These are phyloP conservation scores for Dacryopinax primogenitus DNA, from an alignment of 768 basidiomycete species.

Conservation along the genomic window DNA sequence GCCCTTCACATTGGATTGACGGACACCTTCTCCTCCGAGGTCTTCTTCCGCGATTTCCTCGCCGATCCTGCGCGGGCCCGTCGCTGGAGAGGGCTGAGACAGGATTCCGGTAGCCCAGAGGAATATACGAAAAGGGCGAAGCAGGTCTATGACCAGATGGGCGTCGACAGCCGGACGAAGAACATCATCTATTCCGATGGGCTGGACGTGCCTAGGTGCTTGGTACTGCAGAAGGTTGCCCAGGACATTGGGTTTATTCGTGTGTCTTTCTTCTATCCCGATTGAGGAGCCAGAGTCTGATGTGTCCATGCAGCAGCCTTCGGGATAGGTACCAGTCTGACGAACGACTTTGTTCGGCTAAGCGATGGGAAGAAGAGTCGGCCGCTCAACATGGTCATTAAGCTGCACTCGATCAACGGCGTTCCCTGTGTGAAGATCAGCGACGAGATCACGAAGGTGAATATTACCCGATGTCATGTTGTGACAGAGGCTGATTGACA, in stretches of 20 bases:
- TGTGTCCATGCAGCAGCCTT: conserved; percentile 54
- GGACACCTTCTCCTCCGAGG: conserved; percentile 83
- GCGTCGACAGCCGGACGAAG: conserved; percentile 53
- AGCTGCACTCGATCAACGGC: conserved; percentile 61
- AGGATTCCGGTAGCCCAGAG: conserved; percentile 88
- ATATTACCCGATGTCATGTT: not conserved
- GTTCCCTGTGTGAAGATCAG: conserved; percentile 83
- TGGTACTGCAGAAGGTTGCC: conserved; percentile 57
- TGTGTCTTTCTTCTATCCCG: conserved; percentile 22
- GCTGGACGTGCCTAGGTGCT: conserved; percentile 55
- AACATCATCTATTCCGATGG: conserved; percentile 75
- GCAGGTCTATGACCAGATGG: conserved; percentile 54
- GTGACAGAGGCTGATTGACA: not conserved
- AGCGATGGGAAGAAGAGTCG: conserved; percentile 51
- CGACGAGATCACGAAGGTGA: conserved; percentile 75
- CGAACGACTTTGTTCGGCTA: conserved; percentile 61
- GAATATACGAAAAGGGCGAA: conserved; percentile 64
- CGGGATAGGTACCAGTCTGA: conserved; percentile 86
- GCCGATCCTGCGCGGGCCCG: conserved; percentile 41
- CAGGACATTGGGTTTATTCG: conserved; percentile 59
- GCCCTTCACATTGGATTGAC: conserved; percentile 61
- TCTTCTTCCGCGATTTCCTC: conserved; percentile 47
- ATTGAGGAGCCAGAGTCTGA: conserved; percentile 11
- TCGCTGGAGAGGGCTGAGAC: conserved; percentile 72
- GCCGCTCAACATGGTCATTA: conserved; percentile 90